Percentiles rank a stretch among this genome's conserved stretches.
Evolutionary conservation across 768 basidiomycete species (phyloP).

Genomic region (Rhodosporidiobolus odoratus): DNA sequence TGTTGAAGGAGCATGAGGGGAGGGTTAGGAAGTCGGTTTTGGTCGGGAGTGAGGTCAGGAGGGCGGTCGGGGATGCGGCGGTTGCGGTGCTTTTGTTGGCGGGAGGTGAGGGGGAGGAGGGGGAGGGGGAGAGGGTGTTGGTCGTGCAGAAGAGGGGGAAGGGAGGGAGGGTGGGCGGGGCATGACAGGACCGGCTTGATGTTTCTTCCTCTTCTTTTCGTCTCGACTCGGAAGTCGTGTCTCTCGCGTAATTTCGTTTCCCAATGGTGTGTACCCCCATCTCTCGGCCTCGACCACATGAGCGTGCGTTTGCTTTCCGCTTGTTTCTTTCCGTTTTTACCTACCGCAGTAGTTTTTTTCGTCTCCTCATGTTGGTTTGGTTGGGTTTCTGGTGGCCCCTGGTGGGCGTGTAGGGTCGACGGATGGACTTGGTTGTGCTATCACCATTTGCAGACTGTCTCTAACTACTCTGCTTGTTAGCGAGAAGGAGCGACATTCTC

Average conservation of each 20-base stretch:
- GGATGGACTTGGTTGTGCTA: too few species aligned
- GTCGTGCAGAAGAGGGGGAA: slow-evolving; percentile 32
- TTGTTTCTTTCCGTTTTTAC: too few species aligned
- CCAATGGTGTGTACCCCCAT: background rate
- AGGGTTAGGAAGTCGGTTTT: background rate
- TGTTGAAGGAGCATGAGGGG: slow-evolving; percentile 18
- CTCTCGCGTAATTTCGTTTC: too few species aligned
- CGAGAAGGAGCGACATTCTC: too few species aligned
- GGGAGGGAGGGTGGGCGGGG: slow-evolving; percentile 16
- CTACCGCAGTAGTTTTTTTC: too few species aligned
- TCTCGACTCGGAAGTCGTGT: too few species aligned
- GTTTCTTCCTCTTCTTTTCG: background rate
- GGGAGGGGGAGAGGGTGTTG: slow-evolving; percentile 12
- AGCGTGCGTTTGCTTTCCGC: background rate
- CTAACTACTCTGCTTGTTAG: too few species aligned
- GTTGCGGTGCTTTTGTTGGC: slow-evolving; percentile 18
- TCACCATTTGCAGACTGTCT: too few species aligned
- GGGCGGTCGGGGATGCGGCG: slow-evolving; percentile 24
- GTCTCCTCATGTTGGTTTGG: too few species aligned
- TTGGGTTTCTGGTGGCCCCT: too few species aligned
- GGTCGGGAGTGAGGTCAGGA: slow-evolving; percentile 26
- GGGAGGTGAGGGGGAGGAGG: background rate
- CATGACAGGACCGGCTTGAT: background rate
- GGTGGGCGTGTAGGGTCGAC: too few species aligned
- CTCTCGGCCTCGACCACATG: background rate